Evolutionary conservation across 805 yeast genomes (phyloP), one percentile per base, ranked within the genome.

Genomic region (Wickerhamiella slavikovae): DNA sequence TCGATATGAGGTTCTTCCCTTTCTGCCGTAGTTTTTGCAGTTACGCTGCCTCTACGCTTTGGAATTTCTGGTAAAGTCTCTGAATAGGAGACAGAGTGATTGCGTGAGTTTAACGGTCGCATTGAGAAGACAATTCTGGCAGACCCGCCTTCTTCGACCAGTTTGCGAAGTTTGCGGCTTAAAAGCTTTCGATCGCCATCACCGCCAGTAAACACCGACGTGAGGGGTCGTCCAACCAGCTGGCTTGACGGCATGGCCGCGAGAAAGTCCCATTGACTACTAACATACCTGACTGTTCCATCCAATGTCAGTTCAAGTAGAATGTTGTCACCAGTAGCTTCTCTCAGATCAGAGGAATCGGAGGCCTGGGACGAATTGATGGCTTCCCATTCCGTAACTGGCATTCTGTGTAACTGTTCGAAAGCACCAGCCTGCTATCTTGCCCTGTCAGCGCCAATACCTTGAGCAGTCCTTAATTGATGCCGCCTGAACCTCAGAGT

Each of bases 301-400:
- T 72, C 73, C 45, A 80, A 52, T 43, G 74, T 83, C 36, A 89
- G 54, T 50, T 85, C 98, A 52, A 85, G 54, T 3, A 85, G 72
- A n/a, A 73, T 69, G 9, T 79, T 71, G 1, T 37, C 41, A n/a
- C n/a, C n/a, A n/a, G 25, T 38, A 40, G 25, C 39, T 29, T 9
- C 41, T 37, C 22, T 45, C 49, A 7, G 36, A 31, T n/a, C 44
- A 35, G 9, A 44, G 36, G 29, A n/a, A n/a, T n/a, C n/a, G n/a
- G n/a, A n/a, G n/a, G n/a, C n/a, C n/a, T n/a, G n/a, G n/a, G n/a
- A n/a, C n/a, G n/a, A n/a, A n/a, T n/a, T n/a, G n/a, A n/a, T n/a
- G n/a, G n/a, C n/a, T n/a, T n/a, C n/a, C n/a, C n/a, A n/a, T n/a
- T n/a, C n/a, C n/a, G n/a, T n/a, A n/a, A n/a, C n/a, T n/a, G n/a